Conservation (phyloP, 768 basidiomycete genomes). For the Collybia nuda region DNA sequence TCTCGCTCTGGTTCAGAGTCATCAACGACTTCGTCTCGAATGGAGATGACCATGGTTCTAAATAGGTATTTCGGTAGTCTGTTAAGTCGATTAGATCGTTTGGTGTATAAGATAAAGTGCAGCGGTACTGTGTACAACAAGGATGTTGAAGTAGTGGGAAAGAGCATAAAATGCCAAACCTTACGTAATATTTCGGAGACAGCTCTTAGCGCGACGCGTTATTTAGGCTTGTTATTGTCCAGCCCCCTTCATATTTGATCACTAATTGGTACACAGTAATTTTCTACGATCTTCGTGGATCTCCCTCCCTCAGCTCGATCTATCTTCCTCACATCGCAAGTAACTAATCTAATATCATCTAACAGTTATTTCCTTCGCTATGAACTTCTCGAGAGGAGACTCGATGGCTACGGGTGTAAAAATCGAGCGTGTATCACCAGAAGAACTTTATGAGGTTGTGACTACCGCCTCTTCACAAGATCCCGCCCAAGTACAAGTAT, state of each 20-base stretch:
- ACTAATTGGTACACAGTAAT: conserved; percentile 4
- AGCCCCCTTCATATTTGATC: conserved; percentile 7
- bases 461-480: conserved; percentile 74
- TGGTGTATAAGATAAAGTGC: neutral
- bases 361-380: conserved; percentile 8
- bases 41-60: neutral
- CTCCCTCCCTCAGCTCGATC: neutral
- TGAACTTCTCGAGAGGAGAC: conserved; percentile 26
- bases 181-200: conserved; percentile 15
- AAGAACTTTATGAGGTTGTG: conserved; percentile 68
- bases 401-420: conserved; percentile 28
- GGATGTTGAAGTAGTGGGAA: neutral
- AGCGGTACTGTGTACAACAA: neutral
- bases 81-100: neutral
- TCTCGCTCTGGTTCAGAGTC: conserved; percentile 77
- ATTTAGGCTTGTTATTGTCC: conserved; percentile 35
- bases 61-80: neutral
- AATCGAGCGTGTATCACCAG: conserved; percentile 48
- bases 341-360: neutral
- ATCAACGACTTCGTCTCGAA: conserved; percentile 45
- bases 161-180: conserved; percentile 1
- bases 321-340: neutral
- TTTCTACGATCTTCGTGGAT: conserved; percentile 3
- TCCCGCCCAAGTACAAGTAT: conserved; percentile 49
- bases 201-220: conserved; percentile 43